phyloP scores from a whole-genome alignment of 2,329 filamentous ascomycete genomes.

The Trichophyton mentagrophytes region DNA sequence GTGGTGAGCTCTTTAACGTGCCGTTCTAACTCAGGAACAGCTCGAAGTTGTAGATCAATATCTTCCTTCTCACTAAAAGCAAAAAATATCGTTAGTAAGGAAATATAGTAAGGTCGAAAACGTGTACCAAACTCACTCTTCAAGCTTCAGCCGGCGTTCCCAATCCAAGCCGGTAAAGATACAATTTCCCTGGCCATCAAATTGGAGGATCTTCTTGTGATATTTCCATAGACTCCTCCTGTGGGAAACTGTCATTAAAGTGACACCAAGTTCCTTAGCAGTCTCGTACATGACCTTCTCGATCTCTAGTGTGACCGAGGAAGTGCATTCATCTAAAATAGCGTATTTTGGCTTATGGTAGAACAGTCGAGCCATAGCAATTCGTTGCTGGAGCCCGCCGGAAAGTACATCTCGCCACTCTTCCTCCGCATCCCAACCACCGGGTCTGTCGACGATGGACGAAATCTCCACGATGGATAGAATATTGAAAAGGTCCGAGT shows the following conservation, averaged over 20 bases:
- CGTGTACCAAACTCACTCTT: slow-evolving; percentile 49
- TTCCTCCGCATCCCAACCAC: slow-evolving; percentile 83
- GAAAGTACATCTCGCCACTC: slow-evolving; percentile 95
- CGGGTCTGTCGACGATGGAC: slow-evolving; percentile 63
- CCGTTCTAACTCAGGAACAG: slow-evolving; percentile 77
- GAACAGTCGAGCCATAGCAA: slow-evolving; percentile 91
- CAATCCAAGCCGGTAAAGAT: slow-evolving; percentile 85
- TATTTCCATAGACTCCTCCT: slow-evolving; percentile 91
- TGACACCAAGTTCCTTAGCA: slow-evolving; percentile 81
- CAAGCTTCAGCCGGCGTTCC: slow-evolving; percentile 67
- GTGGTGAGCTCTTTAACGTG: slow-evolving; percentile 66
- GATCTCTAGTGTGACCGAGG: slow-evolving; percentile 84
- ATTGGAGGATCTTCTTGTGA: slow-evolving; percentile 86
- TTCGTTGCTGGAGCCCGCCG: slow-evolving; percentile 83
- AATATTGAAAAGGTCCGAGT: slow-evolving; percentile 64
- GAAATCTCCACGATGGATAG: slow-evolving; percentile 71
- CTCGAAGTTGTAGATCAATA: slow-evolving; percentile 68
- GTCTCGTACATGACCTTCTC: slow-evolving; percentile 96
- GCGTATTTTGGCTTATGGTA: slow-evolving; percentile 89
- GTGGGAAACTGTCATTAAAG: slow-evolving; percentile 93
- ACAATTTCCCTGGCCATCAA: slow-evolving; percentile 85
- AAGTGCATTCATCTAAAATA: slow-evolving; percentile 94
- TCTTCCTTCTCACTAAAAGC: slow-evolving; percentile 68
- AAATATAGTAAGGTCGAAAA: background rate
- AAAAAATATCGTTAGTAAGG: slow-evolving; percentile 10